Evolutionary conservation across 352 stramenopile species (phyloP).

Genomic region (Globisporangium barbulae): DNA sequence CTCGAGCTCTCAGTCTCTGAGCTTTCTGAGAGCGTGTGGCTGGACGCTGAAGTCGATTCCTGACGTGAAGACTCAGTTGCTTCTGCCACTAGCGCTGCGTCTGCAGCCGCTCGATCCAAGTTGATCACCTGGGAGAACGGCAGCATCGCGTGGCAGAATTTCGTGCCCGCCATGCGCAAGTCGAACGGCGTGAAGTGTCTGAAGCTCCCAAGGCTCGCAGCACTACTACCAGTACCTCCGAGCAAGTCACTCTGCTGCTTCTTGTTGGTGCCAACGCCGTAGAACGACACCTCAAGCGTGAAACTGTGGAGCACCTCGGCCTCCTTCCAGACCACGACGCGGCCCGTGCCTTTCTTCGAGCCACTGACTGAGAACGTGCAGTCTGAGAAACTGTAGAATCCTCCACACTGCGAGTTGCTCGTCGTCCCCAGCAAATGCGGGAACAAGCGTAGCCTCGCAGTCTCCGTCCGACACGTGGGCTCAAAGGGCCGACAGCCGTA

Average conservation of each 20-base stretch:
- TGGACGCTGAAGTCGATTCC: background rate
- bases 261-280: slow-evolving; percentile 40
- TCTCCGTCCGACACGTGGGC: slow-evolving; percentile 32
- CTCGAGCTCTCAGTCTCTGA: background rate
- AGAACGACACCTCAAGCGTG: slow-evolving; percentile 79
- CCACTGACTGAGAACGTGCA: slow-evolving; percentile 67
- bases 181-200: slow-evolving; percentile 58
- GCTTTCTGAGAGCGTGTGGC: background rate
- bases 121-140: slow-evolving; percentile 59
- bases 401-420: slow-evolving; percentile 31
- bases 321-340: slow-evolving; percentile 65
- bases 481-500: slow-evolving; percentile 72
- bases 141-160: slow-evolving; percentile 54
- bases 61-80: background rate
- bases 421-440: slow-evolving; percentile 67
- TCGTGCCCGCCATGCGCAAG: slow-evolving; percentile 39
- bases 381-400: slow-evolving; percentile 65
- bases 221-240: background rate
- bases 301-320: slow-evolving; percentile 70
- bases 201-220: background rate
- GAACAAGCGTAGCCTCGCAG: slow-evolving; percentile 58
- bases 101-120: slow-evolving; percentile 26
- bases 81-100: background rate
- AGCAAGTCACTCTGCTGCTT: slow-evolving; percentile 19
- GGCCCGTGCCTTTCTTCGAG: slow-evolving; percentile 59